Evolutionary conservation across 495 filamentous ascomycete species (phyloP), one percentile per base, ranked within the genome.

Genomic region (Thermothielavioides terrestris): DNA sequence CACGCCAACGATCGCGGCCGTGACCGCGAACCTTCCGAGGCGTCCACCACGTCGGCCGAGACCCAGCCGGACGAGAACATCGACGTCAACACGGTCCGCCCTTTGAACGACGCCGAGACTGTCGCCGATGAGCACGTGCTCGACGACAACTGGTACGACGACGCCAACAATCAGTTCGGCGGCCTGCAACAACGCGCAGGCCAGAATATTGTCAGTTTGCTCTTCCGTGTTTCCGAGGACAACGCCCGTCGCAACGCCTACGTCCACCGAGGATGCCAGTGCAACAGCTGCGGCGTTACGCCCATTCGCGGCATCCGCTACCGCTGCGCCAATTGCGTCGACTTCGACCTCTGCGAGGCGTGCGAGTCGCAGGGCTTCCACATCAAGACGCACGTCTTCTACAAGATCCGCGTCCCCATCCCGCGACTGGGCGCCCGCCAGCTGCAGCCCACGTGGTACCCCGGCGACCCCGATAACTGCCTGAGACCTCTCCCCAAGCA

Each of bases 291-390:
- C 56, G 82, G 82, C 28, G 77, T 81, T 48, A 77, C 85, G 49
- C 92, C 92, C 7, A 96, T 98, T 37, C 84, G 88, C 37, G 92
- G 92, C 1, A 88, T 92, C 50, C 77, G 91, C 60, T 95, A 95
- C 66, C 81, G 88, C 49, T 96, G 90, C 63, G 81, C 86, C 46
- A 96, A 95, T 68, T 96, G 90, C 60, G 77, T 82, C 50, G 90
- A 96, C 61, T 96, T 86, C 52, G 90, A 96, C 63, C 79, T 91
- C 15, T 95, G 87, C 67, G 87, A 94, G 64, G 81, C 79, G 8
- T 96, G 90, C 62, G 90, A 96, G 67, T 81, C 85, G 4, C 80
- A 86, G 63, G 81, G 85, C 44, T 72, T 88, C 1, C 94, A 99
- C 62, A 80, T 77, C 52, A 94, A 91, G 67, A 94, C 89, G 0